Percentiles rank a stretch among this genome's conserved stretches.
phyloP scores from a whole-genome alignment of 1,284 basidiomycete genomes.

The Ustilago vetiveriae region DNA sequence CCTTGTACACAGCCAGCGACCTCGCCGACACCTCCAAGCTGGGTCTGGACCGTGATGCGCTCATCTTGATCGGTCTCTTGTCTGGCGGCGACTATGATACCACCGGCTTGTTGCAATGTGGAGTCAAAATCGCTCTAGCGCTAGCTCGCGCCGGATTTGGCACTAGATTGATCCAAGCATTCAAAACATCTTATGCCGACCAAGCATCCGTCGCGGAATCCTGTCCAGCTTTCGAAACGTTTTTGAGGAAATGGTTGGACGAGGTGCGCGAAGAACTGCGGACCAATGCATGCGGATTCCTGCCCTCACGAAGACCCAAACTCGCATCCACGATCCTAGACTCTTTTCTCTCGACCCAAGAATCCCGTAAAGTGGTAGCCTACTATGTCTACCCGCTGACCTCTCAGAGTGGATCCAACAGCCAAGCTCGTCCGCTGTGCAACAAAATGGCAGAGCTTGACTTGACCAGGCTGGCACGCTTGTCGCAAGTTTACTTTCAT shows the following conservation, averaged over 20 bases:
- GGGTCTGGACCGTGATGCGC: constrained; percentile 75
- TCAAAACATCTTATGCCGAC: constrained; percentile 24
- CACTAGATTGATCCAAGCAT: constrained; percentile 73
- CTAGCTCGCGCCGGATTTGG: constrained; percentile 70
- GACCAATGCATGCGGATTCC: constrained; percentile 38
- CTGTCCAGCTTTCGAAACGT: constrained; percentile 14
- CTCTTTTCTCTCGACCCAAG: constrained; percentile 19
- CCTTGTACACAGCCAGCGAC: constrained; percentile 9
- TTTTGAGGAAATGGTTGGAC: constrained; percentile 40
- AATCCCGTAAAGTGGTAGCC: constrained; percentile 30
- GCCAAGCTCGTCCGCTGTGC: not conserved
- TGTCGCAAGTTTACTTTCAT: constrained; percentile 24
- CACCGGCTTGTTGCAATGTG: constrained; percentile 48
- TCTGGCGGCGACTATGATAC: constrained; percentile 88
- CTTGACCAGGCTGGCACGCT: constrained; percentile 9
- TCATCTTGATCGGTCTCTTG: constrained; percentile 85
- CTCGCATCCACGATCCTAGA: constrained; percentile 39
- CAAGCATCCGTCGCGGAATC: not conserved
- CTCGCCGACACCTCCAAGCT: constrained; percentile 9
- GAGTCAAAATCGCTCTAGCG: constrained; percentile 67
- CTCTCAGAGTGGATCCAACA: constrained; percentile 9
- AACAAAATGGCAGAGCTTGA: constrained; percentile 8
- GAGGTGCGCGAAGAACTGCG: constrained; percentile 45
- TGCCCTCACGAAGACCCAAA: constrained; percentile 26
- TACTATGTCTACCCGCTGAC: constrained; percentile 45